Percentiles rank a stretch among this genome's conserved stretches.
Evolutionary conservation across 805 yeast species (phyloP).

Genomic region (Candida boidinii): DNA sequence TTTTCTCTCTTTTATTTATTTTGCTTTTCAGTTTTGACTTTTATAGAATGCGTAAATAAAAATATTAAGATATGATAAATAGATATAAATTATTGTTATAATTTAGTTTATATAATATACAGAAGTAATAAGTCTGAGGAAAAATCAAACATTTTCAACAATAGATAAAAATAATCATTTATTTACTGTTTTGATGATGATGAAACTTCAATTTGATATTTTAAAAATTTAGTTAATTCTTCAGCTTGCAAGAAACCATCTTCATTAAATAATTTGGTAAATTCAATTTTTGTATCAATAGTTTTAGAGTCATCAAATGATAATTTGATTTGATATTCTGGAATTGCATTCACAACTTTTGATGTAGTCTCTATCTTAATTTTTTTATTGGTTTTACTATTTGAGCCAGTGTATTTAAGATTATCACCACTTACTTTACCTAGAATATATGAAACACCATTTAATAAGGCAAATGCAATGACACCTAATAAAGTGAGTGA

Average conservation of each 20-base stretch:
- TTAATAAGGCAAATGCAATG: conserved; percentile 27
- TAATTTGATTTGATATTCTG: conserved; percentile 26
- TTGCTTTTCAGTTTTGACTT: background rate
- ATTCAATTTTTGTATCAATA: conserved; percentile 19
- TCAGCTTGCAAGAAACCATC: conserved; percentile 35
- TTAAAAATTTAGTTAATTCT: conserved; percentile 22
- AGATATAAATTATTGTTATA: too few relatives aligned
- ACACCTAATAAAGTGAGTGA: conserved; percentile 27
- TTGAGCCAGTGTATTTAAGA: conserved; percentile 37
- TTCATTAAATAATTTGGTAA: conserved; percentile 36
- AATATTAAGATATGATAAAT: background rate
- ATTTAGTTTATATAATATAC: too few relatives aligned
- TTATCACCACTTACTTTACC: conserved; percentile 29
- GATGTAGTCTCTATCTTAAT: conserved; percentile 29
- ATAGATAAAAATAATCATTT: background rate
- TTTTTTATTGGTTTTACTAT: conserved; percentile 23
- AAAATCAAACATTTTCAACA: conserved; percentile 1
- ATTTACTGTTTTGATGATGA: conserved; percentile 8
- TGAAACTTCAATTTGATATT: conserved; percentile 6
- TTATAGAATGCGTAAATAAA: background rate
- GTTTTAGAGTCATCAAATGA: conserved; percentile 10
- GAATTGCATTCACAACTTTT: conserved; percentile 32
- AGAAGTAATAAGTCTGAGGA: background rate
- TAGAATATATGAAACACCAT: conserved; percentile 27
- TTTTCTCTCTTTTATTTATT: conserved; percentile 3